Evolutionary conservation across 1,284 basidiomycete species (phyloP), one percentile per base, ranked within the genome.

Genomic region (Moesziomyces sp.): DNA sequence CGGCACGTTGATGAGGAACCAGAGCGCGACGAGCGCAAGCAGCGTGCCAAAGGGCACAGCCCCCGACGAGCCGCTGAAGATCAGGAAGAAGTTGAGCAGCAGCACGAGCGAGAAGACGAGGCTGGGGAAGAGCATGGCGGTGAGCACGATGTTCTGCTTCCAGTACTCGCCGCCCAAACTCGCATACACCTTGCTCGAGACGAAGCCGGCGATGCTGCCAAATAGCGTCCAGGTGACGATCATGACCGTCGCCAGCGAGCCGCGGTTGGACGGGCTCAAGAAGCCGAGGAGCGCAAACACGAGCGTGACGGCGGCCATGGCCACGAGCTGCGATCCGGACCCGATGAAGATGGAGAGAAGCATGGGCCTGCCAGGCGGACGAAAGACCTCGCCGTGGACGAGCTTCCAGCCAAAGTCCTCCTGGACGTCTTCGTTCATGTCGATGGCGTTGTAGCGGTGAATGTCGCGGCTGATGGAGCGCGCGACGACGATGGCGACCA

Each of bases 321-420:
- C 89, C 67, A 90, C 90, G 8, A 98, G 87, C 85, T 99, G 96
- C 45, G 91, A 88, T 21, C 96, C 96, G 75, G 94, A 97, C 10
- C 96, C 96, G 26, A 93, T 90, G 85, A 94, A 88, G 47, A 96
- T 89, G 3, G 93, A 91, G 7, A 99, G 86, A 13, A 92, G 79
- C 88, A 95, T 90, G 11, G 81, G 78, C 60, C 91, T 88, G 49
- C 86, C 85, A 0, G 96, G 96, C 5, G 91, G 87, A 30, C 96
- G 90, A 88, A 97, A 98, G 16, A 99, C 93, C 85, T 99, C 96
- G 30, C 93, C 94, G 78, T 97, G 94, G 11, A 98, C 90, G 19
- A 96, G 88, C 82, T 98, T 98, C 96, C 96, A 99, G 5, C 96
- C 96, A 88, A 92, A 97, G 80, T 99, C 96, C 46, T 97, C 94